Evolutionary conservation across 495 filamentous ascomycete species (phyloP), one percentile per base, ranked within the genome.

Genomic region (Aspergillus indologenus): DNA sequence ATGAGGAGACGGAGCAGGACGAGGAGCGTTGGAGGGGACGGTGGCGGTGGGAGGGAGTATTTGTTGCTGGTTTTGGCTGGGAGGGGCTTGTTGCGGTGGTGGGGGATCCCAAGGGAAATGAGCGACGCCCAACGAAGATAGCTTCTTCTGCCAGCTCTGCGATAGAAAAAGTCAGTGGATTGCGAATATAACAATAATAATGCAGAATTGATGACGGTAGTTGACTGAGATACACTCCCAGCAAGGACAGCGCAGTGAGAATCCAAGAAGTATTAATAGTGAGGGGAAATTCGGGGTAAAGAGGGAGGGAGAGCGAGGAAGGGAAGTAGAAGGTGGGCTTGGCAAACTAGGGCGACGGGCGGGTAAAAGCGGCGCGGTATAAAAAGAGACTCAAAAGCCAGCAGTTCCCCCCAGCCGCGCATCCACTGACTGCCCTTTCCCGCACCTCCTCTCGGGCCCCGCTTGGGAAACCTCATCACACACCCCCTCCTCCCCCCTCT

Each of bases 81-180:
- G 57, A 53, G 66, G 61, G 21, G 63, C 49, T 74, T 81, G 54
- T 60, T 77, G 78, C 15, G 72, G 77, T 53, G 82, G 83, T 53
- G 83, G 65, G 57, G 94, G 94, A 67, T 98, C 95, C 95, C 95
- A 99, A 21, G 95, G 95, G 74, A 97, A 98, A 43, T 84, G 78
- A 53, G 92, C 95, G 60, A 96, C 83, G 48, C 87, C 82, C 49
- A 91, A 82, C 63, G 85, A 83, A 0, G 93, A 87, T 20, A 98
- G 84, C 75, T 92, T 96, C 57, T 83, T 79, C 74, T 97, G 93
- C 95, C 95, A 99, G 74, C 81, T 88, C 94, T 98, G 67, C 60
- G 44, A 24, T 56, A 45, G 50, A 58, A 66, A 56, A 67, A 65
- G 56, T 66, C 65, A 70, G 63, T 51, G 55, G 60, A 29, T 29